Evolutionary conservation across 345 rosid species (phyloP), one percentile per base, ranked within the genome.

Genomic region (Pistacia integerrima): DNA sequence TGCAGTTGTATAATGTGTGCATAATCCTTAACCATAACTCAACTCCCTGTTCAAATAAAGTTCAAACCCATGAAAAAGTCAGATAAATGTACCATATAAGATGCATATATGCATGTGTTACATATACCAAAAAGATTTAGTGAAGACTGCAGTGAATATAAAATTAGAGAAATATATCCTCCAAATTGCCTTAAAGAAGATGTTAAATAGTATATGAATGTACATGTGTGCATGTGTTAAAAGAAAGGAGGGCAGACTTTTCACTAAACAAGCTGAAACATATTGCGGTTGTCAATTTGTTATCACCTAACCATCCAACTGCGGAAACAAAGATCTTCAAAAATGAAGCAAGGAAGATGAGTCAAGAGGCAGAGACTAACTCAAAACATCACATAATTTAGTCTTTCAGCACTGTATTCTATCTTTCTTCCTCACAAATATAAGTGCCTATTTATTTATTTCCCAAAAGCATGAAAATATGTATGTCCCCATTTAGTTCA

Each of bases 1-100:
- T 61, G 65, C 41, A 65, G 60, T 51, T 33, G 59, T 77, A 49
- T 48, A 75, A 70, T 46, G 41, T 46, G 79, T 54, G 69, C 59
- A 78, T 44, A 49, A 70, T 69, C 76, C 46, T 55, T 63, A 71
- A 72, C 54, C 77, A 66, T 67, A 36, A 36, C 57, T 49, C 35
- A 80, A 63, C 67, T 75, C 58, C 84, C 85, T 78, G 81, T 78
- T 79, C 82, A 79, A 72, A 67, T 35, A 74, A 77, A 71, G 60
- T 55, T 56, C 52, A 67, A 77, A 12, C 65, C 58, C 72, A 52
- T 61, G 28, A 64, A 67, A 73, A 56, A 69, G 69, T 77, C 63
- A 74, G 64, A 76, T 48, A 17, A 11, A 33, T 28, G 5, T 35
- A 56, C 33, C 51, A 63, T 4, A 51, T 13, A 35, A 9, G 55